Percentiles rank a stretch among this genome's conserved stretches.
Conservation (phyloP, 2,329 filamentous ascomycete species). For the Xylariales sp. region DNA sequence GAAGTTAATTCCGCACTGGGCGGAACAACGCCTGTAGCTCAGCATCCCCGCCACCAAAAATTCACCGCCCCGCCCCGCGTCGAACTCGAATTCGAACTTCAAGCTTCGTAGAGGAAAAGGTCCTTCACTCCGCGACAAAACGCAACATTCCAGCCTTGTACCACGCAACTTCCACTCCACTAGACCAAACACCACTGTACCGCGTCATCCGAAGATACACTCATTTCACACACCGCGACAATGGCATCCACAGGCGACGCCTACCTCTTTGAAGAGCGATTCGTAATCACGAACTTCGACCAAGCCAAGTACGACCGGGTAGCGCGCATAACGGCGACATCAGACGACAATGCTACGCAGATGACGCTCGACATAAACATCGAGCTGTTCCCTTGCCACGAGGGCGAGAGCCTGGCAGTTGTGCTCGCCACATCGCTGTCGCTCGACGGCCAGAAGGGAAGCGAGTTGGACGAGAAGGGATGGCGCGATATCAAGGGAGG, state of each 20-base stretch:
- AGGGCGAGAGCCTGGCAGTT: slow-evolving; percentile 73
- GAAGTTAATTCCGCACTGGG: slow-evolving; percentile 6
- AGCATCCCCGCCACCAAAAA: background rate
- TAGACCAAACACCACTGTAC: no score
- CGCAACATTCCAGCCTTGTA: background rate
- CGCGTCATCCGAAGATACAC: no score
- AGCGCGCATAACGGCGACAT: slow-evolving; percentile 74
- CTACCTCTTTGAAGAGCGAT: slow-evolving; percentile 89
- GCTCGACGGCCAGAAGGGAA: slow-evolving; percentile 62
- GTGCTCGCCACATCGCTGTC: slow-evolving; percentile 81
- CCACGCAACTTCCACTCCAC: background rate
- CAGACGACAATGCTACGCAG: slow-evolving; percentile 66
- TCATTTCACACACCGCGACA: slow-evolving; percentile 11
- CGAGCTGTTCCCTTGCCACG: slow-evolving; percentile 76
- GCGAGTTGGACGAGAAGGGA: slow-evolving; percentile 48
- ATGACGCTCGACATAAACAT: slow-evolving; percentile 91
- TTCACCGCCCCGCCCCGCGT: background rate
- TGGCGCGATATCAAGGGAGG: slow-evolving; percentile 69
- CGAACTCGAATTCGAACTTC: background rate
- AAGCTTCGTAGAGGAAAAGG: background rate
- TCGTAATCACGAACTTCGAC: slow-evolving; percentile 76
- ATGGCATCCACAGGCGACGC: slow-evolving; percentile 70
- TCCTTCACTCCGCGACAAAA: background rate
- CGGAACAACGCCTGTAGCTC: slow-evolving; percentile 7
- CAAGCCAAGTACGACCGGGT: slow-evolving; percentile 93